phyloP scores from a whole-genome alignment of 2,329 filamentous ascomycete species.

The Teratosphaeria gauchensis region DNA sequence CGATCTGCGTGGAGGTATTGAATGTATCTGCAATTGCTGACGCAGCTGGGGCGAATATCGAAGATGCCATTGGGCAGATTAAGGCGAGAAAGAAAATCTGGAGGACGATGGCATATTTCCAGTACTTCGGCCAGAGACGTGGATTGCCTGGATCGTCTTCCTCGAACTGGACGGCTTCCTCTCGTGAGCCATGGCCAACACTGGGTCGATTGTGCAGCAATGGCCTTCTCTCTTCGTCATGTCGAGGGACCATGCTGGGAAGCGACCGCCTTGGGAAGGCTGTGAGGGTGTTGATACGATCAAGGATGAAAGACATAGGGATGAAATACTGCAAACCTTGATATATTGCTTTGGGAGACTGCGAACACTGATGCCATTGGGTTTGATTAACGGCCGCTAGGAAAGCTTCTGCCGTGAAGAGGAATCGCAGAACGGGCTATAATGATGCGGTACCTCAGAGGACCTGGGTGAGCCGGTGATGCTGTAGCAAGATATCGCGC shows the following conservation, averaged over 20 bases:
- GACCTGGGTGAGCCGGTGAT: neutral
- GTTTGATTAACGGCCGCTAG: neutral
- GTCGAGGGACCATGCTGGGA: neutral
- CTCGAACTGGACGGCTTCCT: neutral
- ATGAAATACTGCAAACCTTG: neutral
- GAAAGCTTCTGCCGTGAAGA: neutral
- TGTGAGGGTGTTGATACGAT: neutral
- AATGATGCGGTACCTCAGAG: neutral
- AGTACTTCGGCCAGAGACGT: neutral
- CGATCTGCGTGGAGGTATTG: conserved; percentile 27
- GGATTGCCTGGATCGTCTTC: neutral
- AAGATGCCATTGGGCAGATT: neutral
- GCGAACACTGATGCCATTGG: neutral
- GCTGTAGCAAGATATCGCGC: neutral
- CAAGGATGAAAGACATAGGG: neutral
- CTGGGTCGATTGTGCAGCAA: neutral
- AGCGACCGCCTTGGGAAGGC: too few species aligned
- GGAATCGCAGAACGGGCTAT: too few species aligned
- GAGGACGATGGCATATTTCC: neutral
- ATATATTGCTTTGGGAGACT: neutral
- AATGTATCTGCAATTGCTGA: conserved; percentile 33
- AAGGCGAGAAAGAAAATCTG: neutral
- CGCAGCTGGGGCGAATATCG: neutral
- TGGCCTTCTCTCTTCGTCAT: neutral
- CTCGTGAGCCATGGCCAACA: neutral